A percentile compares a stretch with the other conserved stretches of the same genome.
These are phyloP conservation scores for Scheffersomyces lignicola DNA, from an alignment of 1,139 yeast species.

Conservation along the genomic window DNA sequence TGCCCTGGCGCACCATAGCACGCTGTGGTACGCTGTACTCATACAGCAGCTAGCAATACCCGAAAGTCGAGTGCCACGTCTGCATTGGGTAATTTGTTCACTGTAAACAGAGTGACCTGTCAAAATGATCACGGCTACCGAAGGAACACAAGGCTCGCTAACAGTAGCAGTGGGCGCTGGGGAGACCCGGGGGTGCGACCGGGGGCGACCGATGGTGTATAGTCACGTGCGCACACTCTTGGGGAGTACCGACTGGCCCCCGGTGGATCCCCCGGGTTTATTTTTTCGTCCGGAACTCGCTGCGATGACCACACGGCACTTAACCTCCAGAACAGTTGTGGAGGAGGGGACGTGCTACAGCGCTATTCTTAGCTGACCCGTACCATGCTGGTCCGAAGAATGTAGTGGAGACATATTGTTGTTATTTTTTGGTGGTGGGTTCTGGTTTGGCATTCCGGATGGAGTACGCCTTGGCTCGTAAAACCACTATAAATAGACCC, in stretches of 20 bases:
- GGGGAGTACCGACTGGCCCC: too few relatives aligned
- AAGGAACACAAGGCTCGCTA: constrained; percentile 2
- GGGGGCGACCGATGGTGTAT: too few relatives aligned
- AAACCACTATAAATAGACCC: neutral
- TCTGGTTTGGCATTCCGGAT: too few relatives aligned
- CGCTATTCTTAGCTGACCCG: neutral
- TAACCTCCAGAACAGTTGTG: neutral
- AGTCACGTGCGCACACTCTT: too few relatives aligned
- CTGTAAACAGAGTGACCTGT: too few relatives aligned
- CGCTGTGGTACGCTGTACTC: too few relatives aligned
- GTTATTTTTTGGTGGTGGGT: too few relatives aligned
- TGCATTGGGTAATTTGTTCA: too few relatives aligned
- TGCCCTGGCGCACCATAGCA: too few relatives aligned
- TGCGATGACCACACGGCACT: constrained; percentile 2
- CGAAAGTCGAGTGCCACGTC: neutral
- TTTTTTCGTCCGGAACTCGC: too few relatives aligned
- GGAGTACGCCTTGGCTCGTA: neutral
- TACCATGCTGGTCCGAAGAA: neutral
- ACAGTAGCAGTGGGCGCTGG: neutral
- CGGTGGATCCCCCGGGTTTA: too few relatives aligned
- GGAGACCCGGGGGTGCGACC: neutral
- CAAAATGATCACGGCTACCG: constrained; percentile 1
- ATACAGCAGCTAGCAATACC: too few relatives aligned
- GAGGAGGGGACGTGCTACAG: constrained; percentile 1
- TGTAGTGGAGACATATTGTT: neutral